Evolutionary conservation across 2,329 filamentous ascomycete genomes (phyloP), one percentile per base, ranked within the genome.

Genomic region (Stemphylium vesicarium): DNA sequence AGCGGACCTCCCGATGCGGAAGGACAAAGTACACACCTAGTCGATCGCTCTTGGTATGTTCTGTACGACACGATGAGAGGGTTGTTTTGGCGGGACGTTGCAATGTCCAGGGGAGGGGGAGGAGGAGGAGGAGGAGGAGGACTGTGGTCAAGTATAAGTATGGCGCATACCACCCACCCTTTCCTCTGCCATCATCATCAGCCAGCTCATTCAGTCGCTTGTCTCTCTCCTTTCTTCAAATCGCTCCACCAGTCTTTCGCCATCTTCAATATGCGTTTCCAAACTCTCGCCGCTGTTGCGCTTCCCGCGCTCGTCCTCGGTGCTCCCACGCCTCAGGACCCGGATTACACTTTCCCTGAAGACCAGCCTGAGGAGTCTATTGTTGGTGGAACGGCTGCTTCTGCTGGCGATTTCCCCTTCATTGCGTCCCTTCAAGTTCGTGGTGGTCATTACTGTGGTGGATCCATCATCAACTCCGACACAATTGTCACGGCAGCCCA

Each of bases 401-500:
- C 49, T 13, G 54, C 61, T 13, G 67, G 66, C 33, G 69, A 71
- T 12, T 67, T 68, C 44, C 69, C 69, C 52, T 71, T 60, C 65
- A 69, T 71, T 40, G 66, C 66, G 61, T 60, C 56, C 31, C 41
- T 70, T 22, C 65, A 67, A 47, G 8, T 26, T 4, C 39, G 40
- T 39, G 66, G 66, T 24, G 50, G 52, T n/a, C 67, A 70, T 51
- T 57, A 64, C 60, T 71, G 69, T 52, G 69, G 69, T 57, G 69
- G 67, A 24, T 59, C 65, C 13, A 57, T 71, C 2, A 13, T 71
- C 44, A 63, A 71, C 56, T 56, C 56, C 29, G 64, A 64, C 63
- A 71, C 69, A 3, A 64, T 71, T 39, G 33, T 71, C 43, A 69
- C 67, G 12, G 69, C 69, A 31, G 67, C 60, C 56, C 69, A 71